Conservation (phyloP, 1,284 basidiomycete genomes). For the Puccinia novopanici region DNA sequence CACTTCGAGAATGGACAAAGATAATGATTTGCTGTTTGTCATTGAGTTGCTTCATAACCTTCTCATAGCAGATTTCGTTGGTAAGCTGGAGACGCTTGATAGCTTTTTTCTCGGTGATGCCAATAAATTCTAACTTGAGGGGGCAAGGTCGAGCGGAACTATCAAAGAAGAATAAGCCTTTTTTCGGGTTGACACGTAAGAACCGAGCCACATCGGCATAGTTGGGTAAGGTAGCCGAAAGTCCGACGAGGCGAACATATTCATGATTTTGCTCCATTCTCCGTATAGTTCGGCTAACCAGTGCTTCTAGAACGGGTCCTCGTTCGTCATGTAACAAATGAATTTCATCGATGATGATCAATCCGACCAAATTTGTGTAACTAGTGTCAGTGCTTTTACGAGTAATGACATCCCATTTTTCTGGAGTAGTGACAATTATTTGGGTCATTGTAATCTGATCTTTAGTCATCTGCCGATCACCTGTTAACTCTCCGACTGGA, state of each 20-base stretch:
- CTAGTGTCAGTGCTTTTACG: slow-evolving; percentile 95
- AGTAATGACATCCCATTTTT: slow-evolving; percentile 98
- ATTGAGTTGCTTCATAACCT: slow-evolving; percentile 64
- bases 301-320: slow-evolving; percentile 91
- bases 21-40: slow-evolving; percentile 80
- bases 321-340: slow-evolving; percentile 97
- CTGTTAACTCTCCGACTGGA: slow-evolving; percentile 95
- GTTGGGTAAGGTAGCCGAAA: slow-evolving; percentile 95
- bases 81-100: slow-evolving; percentile 97
- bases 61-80: slow-evolving; percentile 99
- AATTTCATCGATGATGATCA: slow-evolving; percentile 98
- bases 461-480: slow-evolving; percentile 97
- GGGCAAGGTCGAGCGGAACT: slow-evolving; percentile 89
- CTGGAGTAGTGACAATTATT: slow-evolving; percentile 97
- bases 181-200: slow-evolving; percentile 87
- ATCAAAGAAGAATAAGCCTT: slow-evolving; percentile 96
- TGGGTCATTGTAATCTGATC: slow-evolving; percentile 96
- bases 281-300: slow-evolving; percentile 87
- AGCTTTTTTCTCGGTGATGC: slow-evolving; percentile 98
- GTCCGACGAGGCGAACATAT: slow-evolving; percentile 88
- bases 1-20: slow-evolving; percentile 97
- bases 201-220: slow-evolving; percentile 99
- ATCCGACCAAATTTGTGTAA: slow-evolving; percentile 93
- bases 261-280: slow-evolving; percentile 92
- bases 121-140: slow-evolving; percentile 94